phyloP scores from a whole-genome alignment of 2,329 filamentous ascomycete genomes.

The Bipolaris cookei region DNA sequence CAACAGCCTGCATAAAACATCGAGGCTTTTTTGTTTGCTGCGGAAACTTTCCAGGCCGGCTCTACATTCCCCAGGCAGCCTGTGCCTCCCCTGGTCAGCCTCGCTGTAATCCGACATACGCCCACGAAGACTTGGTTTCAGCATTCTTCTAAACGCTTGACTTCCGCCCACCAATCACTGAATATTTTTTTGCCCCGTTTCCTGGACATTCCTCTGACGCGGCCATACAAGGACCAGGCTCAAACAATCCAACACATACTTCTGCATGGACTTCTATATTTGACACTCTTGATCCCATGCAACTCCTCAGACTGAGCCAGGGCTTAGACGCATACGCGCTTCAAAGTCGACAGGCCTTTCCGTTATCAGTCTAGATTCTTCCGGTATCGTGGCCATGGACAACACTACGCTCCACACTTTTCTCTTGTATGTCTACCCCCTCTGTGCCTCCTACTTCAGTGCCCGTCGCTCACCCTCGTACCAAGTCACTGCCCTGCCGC shows the following conservation, averaged over 20 bases:
- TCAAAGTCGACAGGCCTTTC: slow-evolving; percentile 33
- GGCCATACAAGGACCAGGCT: slow-evolving; percentile 32
- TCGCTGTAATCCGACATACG: slow-evolving; percentile 37
- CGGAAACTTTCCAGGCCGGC: slow-evolving; percentile 25
- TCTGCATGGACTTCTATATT: slow-evolving; percentile 42
- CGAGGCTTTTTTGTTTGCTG: slow-evolving; percentile 22
- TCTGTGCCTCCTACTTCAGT: slow-evolving; percentile 22
- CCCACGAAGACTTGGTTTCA: slow-evolving; percentile 37
- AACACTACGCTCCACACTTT: slow-evolving; percentile 71
- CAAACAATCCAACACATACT: slow-evolving; percentile 31
- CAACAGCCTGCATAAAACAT: slow-evolving; percentile 33
- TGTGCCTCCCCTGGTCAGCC: slow-evolving; percentile 34
- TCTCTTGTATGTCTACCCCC: slow-evolving; percentile 47
- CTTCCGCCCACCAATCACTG: slow-evolving; percentile 30
- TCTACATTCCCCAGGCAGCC: slow-evolving; percentile 25
- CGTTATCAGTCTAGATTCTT: slow-evolving; percentile 36
- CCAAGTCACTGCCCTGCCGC: slow-evolving; percentile 49
- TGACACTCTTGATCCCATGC: slow-evolving; percentile 30
- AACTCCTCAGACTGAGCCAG: slow-evolving; percentile 23
- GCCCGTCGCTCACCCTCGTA: slow-evolving; percentile 29
- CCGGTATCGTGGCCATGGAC: slow-evolving; percentile 40
- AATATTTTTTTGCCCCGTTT: slow-evolving; percentile 10
- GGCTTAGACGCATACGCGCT: slow-evolving; percentile 38
- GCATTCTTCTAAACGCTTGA: slow-evolving; percentile 29
- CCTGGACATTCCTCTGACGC: slow-evolving; percentile 25